Percentiles rank a stretch among this genome's conserved stretches.
phyloP scores from a whole-genome alignment of 495 filamentous ascomycete species.

The Trichocladium uniseriatum region DNA sequence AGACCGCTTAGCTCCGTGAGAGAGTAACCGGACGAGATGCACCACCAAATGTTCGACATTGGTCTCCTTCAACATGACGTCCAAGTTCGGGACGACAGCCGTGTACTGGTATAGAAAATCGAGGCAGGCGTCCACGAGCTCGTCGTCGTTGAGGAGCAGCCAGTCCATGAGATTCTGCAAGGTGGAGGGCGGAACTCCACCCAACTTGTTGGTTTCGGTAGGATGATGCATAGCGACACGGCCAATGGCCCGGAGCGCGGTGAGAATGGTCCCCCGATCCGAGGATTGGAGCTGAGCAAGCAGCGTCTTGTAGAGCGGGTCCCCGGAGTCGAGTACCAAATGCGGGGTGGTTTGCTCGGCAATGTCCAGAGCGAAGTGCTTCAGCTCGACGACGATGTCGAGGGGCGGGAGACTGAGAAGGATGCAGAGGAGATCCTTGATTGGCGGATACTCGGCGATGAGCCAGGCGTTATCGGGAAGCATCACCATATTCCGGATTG shows the following conservation, averaged over 20 bases:
- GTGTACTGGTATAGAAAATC: slow-evolving; percentile 97
- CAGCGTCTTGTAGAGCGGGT: slow-evolving; percentile 71
- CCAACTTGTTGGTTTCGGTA: slow-evolving; percentile 64
- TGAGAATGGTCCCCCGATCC: slow-evolving; percentile 80
- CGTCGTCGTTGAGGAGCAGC: slow-evolving; percentile 83
- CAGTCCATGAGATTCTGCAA: slow-evolving; percentile 67
- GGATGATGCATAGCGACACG: slow-evolving; percentile 76
- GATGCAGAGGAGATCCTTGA: slow-evolving; percentile 75
- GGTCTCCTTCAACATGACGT: slow-evolving; percentile 51
- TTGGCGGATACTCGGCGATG: slow-evolving; percentile 58
- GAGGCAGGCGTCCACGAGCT: slow-evolving; percentile 73
- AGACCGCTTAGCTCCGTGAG: slow-evolving; percentile 50
- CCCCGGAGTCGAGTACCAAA: slow-evolving; percentile 57
- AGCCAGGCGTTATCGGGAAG: slow-evolving; percentile 79
- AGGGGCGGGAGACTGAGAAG: slow-evolving; percentile 67
- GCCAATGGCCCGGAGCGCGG: slow-evolving; percentile 72
- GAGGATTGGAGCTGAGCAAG: slow-evolving; percentile 57
- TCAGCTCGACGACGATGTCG: slow-evolving; percentile 71
- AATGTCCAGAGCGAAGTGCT: slow-evolving; percentile 86
- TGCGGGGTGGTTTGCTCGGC: slow-evolving; percentile 83
- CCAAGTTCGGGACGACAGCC: slow-evolving; percentile 74
- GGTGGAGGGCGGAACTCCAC: slow-evolving; percentile 53
- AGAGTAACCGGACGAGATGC: slow-evolving; percentile 67
- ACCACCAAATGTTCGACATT: slow-evolving; percentile 59
- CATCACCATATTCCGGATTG: slow-evolving; percentile 89